Conservation (phyloP, 2,329 filamentous ascomycete species). For the Ophiostoma montium region DNA sequence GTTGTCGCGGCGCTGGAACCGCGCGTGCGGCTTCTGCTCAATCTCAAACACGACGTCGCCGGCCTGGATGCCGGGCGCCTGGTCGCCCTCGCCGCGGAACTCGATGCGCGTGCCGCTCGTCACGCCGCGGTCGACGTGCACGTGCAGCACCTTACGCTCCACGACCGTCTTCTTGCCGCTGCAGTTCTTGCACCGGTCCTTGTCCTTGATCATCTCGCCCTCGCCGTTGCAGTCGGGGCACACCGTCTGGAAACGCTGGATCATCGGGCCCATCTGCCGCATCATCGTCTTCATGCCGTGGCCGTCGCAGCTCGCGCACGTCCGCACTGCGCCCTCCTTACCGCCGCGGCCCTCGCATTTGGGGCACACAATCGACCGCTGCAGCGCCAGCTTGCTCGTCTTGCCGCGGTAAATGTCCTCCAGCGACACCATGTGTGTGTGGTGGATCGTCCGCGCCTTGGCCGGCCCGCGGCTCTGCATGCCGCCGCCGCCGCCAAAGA, state of each 20-base stretch:
- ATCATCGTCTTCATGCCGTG: conserved; percentile 99
- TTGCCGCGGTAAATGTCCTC: conserved; percentile 98
- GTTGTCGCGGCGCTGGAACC: conserved; percentile 93
- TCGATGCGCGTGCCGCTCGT: conserved; percentile 91
- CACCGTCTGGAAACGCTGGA: conserved; percentile 98
- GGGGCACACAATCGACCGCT: conserved; percentile 93
- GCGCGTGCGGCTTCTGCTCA: conserved; percentile 92
- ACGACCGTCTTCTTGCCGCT: conserved; percentile 95
- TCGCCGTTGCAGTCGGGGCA: conserved; percentile 97
- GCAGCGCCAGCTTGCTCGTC: conserved; percentile 89
- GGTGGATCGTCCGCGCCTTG: conserved; percentile 90
- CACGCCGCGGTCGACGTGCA: conserved; percentile 92
- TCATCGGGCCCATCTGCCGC: conserved; percentile 99
- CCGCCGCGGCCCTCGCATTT: conserved; percentile 90
- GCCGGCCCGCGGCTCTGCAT: conserved; percentile 67
- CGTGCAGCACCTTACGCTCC: conserved; percentile 94
- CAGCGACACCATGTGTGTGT: conserved; percentile 94
- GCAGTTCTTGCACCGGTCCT: conserved; percentile 95
- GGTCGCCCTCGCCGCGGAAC: conserved; percentile 93
- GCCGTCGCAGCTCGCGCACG: conserved; percentile 80
- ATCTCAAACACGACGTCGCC: conserved; percentile 98
- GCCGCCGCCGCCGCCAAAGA: conserved; percentile 60
- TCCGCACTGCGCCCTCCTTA: conserved; percentile 95
- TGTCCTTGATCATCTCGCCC: conserved; percentile 90
- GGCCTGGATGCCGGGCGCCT: conserved; percentile 80